Evolutionary conservation across 2,329 filamentous ascomycete species (phyloP).

Genomic region (Sarocladium kiliense): DNA sequence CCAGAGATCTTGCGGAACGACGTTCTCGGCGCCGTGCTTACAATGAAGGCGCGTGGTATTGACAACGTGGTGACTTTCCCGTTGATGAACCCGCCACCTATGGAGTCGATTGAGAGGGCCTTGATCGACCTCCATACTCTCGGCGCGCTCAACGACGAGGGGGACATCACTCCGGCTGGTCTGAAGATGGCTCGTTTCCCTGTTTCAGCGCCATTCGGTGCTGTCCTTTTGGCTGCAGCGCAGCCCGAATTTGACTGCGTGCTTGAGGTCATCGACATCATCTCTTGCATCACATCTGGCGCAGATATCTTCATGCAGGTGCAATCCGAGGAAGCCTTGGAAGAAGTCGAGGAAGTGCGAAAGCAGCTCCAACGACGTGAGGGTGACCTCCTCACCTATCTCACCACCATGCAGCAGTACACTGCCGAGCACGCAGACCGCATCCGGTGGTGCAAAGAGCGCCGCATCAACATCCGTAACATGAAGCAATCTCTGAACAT

Average conservation of each 20-base stretch:
- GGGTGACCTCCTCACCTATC: constrained; percentile 60
- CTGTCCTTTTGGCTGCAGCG: constrained; percentile 77
- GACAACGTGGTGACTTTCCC: constrained; percentile 78
- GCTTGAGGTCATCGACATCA: constrained; percentile 80
- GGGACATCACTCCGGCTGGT: constrained; percentile 69
- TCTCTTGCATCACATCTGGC: constrained; percentile 57
- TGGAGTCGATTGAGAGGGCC: constrained; percentile 75
- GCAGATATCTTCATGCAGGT: constrained; percentile 59
- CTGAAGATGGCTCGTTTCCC: constrained; percentile 77
- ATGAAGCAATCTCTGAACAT: constrained; percentile 60
- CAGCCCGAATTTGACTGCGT: constrained; percentile 67
- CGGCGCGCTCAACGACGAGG: constrained; percentile 66
- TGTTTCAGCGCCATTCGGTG: constrained; percentile 72
- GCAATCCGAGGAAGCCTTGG: constrained; percentile 50
- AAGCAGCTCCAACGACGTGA: constrained; percentile 56
- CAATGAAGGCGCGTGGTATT: constrained; percentile 89
- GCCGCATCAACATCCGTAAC: constrained; percentile 52
- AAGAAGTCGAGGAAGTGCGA: constrained; percentile 47
- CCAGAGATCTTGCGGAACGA: constrained; percentile 92
- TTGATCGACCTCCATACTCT: constrained; percentile 75
- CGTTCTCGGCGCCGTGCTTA: constrained; percentile 77
- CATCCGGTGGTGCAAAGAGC: constrained; percentile 51
- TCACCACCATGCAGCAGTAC: constrained; percentile 59
- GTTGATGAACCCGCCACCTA: constrained; percentile 74
- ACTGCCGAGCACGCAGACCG: constrained; percentile 51